phyloP scores from a whole-genome alignment of 495 filamentous ascomycete genomes.

The Melanomma pulvis-pyrius region DNA sequence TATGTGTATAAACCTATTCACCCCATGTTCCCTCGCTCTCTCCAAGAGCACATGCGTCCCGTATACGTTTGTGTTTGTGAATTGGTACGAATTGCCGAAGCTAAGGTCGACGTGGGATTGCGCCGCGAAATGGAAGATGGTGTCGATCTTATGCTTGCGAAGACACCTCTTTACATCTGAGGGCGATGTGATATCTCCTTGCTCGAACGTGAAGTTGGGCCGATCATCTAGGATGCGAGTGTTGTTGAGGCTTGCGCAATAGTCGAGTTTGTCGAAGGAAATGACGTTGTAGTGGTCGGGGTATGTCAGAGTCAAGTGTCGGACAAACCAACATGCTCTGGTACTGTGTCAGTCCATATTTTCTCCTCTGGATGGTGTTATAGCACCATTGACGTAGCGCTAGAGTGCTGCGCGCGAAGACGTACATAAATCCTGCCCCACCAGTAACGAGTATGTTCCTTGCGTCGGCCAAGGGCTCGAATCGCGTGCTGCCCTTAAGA shows the following conservation, averaged over 20 bases:
- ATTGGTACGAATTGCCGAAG: conserved; percentile 71
- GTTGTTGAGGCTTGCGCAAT: conserved; percentile 73
- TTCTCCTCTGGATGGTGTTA: background rate
- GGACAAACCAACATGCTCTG: conserved; percentile 72
- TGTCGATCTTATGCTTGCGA: conserved; percentile 66
- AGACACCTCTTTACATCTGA: conserved; percentile 62
- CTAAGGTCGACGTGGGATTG: conserved; percentile 73
- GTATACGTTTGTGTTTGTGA: conserved; percentile 71
- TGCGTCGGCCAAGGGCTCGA: conserved; percentile 61
- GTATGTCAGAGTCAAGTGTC: conserved; percentile 69
- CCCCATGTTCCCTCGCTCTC: conserved; percentile 62
- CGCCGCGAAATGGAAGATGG: conserved; percentile 76
- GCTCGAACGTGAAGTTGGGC: conserved; percentile 74
- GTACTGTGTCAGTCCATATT: conserved; percentile 5
- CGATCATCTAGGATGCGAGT: conserved; percentile 60
- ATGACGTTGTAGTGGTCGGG: conserved; percentile 69
- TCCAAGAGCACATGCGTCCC: conserved; percentile 75
- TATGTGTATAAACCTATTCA: conserved; percentile 71
- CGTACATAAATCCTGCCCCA: conserved; percentile 72
- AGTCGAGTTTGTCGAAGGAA: conserved; percentile 77
- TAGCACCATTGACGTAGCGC: background rate
- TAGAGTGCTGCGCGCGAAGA: conserved; percentile 27
- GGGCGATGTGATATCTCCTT: conserved; percentile 68
- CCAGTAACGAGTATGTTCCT: conserved; percentile 76
- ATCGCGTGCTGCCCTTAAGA: conserved; percentile 64